Conservation (phyloP, 139 green algal species). For the Pleodorina starrii region DNA sequence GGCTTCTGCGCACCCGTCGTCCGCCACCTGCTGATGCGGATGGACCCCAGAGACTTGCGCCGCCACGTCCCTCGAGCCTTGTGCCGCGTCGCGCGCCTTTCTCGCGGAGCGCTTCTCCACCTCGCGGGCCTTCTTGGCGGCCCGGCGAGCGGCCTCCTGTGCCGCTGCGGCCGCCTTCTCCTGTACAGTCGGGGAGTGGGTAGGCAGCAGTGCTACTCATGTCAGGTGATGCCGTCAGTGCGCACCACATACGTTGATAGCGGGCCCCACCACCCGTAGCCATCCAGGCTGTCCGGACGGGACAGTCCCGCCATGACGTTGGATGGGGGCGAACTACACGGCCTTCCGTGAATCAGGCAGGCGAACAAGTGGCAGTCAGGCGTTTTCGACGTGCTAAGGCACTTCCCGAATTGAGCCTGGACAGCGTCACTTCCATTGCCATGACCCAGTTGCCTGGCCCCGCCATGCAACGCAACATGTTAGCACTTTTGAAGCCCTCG, state of each 20-base stretch:
- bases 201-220: too few relatives aligned
- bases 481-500: too few relatives aligned
- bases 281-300: neutral
- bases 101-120: neutral
- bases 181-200: neutral
- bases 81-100: conserved; percentile 5
- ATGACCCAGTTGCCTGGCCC: too few relatives aligned
- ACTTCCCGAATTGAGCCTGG: too few relatives aligned
- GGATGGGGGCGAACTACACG: neutral
- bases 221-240: too few relatives aligned
- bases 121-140: neutral
- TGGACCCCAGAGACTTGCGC: neutral
- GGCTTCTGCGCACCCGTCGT: neutral
- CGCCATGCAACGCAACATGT: too few relatives aligned
- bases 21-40: neutral
- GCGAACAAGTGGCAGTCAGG: too few relatives aligned
- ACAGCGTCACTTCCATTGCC: too few relatives aligned
- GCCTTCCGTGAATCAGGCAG: neutral
- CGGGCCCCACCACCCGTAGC: neutral
- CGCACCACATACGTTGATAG: too few relatives aligned
- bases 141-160: neutral
- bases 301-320: neutral
- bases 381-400: too few relatives aligned
- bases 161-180: neutral
- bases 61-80: neutral